Evolutionary conservation across 148 eudicot species (phyloP).

Genomic region (Bassia scoparia): DNA sequence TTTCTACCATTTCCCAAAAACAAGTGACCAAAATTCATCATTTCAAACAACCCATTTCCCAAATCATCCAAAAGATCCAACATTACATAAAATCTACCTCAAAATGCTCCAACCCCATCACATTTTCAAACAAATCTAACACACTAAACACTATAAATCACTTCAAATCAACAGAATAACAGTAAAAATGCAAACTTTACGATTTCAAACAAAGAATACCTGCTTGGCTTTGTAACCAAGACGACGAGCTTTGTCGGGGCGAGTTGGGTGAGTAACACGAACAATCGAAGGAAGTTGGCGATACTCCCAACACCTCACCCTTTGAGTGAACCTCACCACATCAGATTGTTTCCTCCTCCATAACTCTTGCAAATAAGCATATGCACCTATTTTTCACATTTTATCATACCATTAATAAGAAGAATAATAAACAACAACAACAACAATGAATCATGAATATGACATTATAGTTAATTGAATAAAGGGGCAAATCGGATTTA

Average conservation of each 20-base stretch:
- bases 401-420: background rate
- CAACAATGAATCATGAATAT: background rate
- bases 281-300: slow-evolving; percentile 55
- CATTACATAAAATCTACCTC: too few species aligned
- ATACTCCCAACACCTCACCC: slow-evolving; percentile 51
- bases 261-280: slow-evolving; percentile 47
- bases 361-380: slow-evolving; percentile 43
- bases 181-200: background rate
- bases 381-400: slow-evolving; percentile 27
- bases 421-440: too few species aligned
- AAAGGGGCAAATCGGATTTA: too few species aligned
- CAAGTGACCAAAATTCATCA: background rate
- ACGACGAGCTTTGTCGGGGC: slow-evolving; percentile 57
- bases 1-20: background rate
- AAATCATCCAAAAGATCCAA: too few species aligned
- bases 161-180: background rate
- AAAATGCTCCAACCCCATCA: background rate
- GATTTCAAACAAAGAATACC: slow-evolving; percentile 22
- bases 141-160: background rate
- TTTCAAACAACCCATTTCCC: background rate
- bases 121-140: background rate
- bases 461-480: too few species aligned
- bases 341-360: slow-evolving; percentile 53
- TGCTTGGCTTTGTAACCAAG: slow-evolving; percentile 61
- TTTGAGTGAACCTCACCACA: slow-evolving; percentile 41